These are phyloP conservation scores for Orbilia ellipsospora DNA, from an alignment of 2,329 filamentous ascomycete genomes.

Conservation along the genomic window DNA sequence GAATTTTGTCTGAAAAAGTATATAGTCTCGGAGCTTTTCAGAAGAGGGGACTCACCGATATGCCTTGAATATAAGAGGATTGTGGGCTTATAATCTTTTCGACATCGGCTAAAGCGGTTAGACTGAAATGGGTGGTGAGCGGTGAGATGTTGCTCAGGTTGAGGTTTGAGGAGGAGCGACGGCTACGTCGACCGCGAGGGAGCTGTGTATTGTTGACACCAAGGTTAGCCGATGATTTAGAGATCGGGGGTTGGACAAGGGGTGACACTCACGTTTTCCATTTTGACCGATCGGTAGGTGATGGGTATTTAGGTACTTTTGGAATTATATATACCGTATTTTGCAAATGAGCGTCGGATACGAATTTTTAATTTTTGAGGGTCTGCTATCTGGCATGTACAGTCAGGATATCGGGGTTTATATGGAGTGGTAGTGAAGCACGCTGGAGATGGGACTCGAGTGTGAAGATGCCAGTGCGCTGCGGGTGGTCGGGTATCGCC, in stretches of 20 bases:
- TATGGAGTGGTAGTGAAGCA: conserved; percentile 9
- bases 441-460: conserved; percentile 9
- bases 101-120: conserved; percentile 67
- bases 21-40: too few relatives aligned
- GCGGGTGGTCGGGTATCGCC: conserved; percentile 38
- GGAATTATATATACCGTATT: background rate
- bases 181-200: conserved; percentile 48
- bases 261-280: conserved; percentile 48
- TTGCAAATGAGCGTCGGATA: background rate
- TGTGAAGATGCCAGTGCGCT: conserved; percentile 23
- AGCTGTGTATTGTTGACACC: conserved; percentile 9
- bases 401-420: conserved; percentile 20
- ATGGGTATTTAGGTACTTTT: background rate
- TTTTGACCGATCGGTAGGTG: conserved; percentile 2
- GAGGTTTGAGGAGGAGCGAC: conserved; percentile 69
- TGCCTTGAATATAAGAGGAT: conserved; percentile 56
- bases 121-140: conserved; percentile 71
- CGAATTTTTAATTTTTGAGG: background rate
- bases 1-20: background rate
- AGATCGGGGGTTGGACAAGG: conserved; percentile 33
- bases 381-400: conserved; percentile 4
- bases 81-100: conserved; percentile 62
- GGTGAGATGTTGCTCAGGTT: conserved; percentile 73
- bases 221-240: background rate
- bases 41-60: conserved; percentile 39